Percentiles rank a stretch among this genome's conserved stretches.
Evolutionary conservation across 106 monocot genomes (phyloP).

Genomic region (Triglochin maritima): DNA sequence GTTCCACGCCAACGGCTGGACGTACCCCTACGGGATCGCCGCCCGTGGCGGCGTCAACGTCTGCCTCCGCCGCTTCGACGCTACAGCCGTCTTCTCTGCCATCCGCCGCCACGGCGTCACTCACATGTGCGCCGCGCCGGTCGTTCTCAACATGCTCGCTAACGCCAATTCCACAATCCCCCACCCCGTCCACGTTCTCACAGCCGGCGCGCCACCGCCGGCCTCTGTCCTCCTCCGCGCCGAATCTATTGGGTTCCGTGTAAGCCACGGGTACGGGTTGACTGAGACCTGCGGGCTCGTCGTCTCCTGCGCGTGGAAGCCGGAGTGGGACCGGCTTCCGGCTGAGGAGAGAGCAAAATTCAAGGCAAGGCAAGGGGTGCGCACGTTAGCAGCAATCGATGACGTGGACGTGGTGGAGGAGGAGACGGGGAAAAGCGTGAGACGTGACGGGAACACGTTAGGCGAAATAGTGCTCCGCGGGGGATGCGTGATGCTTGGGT

Average conservation of each 20-base stretch:
- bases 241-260: constrained; percentile 37
- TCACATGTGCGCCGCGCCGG: constrained; percentile 76
- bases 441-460: constrained; percentile 29
- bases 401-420: constrained; percentile 40
- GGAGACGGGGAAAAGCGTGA: constrained; percentile 31
- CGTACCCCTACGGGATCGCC: constrained; percentile 68
- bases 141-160: constrained; percentile 77
- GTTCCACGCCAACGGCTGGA: constrained; percentile 92
- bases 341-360: constrained; percentile 26
- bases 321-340: constrained; percentile 20
- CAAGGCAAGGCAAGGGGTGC: constrained; percentile 33
- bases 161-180: constrained; percentile 16
- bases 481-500: constrained; percentile 58
- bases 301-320: constrained; percentile 28
- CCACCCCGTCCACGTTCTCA: constrained; percentile 30
- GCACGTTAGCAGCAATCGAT: constrained; percentile 34
- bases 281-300: constrained; percentile 29
- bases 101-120: constrained; percentile 42
- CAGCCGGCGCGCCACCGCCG: constrained; percentile 55
- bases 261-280: constrained; percentile 48
- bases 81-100: constrained; percentile 24
- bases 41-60: constrained; percentile 69
- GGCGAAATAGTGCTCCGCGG: constrained; percentile 64
- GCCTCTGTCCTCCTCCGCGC: constrained; percentile 34
- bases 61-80: constrained; percentile 67